Evolutionary conservation across 192 early-diverging fungal genomes (phyloP).

Genomic region (Lobosporangium transversale): DNA sequence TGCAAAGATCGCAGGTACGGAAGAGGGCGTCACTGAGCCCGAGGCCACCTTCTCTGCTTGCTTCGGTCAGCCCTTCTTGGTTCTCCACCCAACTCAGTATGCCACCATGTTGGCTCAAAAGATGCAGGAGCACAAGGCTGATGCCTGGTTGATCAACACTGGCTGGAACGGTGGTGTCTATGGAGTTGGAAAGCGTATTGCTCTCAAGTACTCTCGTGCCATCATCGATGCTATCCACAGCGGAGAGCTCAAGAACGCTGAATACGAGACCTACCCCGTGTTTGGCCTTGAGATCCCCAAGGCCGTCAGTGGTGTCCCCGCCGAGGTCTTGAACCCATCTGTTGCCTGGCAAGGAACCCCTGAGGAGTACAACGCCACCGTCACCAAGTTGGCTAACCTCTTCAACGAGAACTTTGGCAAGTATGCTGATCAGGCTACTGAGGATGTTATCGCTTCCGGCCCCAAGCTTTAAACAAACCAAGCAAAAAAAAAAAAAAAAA

Average conservation of each 20-base stretch:
- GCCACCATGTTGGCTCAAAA: conserved; percentile 96
- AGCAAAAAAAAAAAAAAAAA: not conserved
- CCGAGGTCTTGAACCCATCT: conserved; percentile 86
- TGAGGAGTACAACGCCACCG: conserved; percentile 70
- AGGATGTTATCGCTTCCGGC: conserved; percentile 79
- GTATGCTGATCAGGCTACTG: conserved; percentile 77
- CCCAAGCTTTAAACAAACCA: conserved; percentile 63
- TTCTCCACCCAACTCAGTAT: conserved; percentile 95
- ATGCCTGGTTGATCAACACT: conserved; percentile 97
- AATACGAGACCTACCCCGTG: conserved; percentile 86
- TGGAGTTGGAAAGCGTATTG: conserved; percentile 91
- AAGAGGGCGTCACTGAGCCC: conserved; percentile 92
- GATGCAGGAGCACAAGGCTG: conserved; percentile 86
- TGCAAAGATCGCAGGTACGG: conserved; percentile 97
- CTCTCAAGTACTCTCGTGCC: conserved; percentile 96
- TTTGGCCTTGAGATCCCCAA: conserved; percentile 93
- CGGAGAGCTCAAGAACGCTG: conserved; percentile 86
- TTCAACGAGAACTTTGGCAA: conserved; percentile 93
- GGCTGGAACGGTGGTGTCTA: conserved; percentile 96
- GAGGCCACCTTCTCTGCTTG: conserved; percentile 92
- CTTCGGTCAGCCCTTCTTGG: conserved; percentile 95
- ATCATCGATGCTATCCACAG: conserved; percentile 98
- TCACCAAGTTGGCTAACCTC: conserved; percentile 80
- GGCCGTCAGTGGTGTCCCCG: conserved; percentile 77
- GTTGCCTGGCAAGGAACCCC: conserved; percentile 85